Evolutionary conservation across 31 red algal species (phyloP).

Genomic region (Endocladia muricata): DNA sequence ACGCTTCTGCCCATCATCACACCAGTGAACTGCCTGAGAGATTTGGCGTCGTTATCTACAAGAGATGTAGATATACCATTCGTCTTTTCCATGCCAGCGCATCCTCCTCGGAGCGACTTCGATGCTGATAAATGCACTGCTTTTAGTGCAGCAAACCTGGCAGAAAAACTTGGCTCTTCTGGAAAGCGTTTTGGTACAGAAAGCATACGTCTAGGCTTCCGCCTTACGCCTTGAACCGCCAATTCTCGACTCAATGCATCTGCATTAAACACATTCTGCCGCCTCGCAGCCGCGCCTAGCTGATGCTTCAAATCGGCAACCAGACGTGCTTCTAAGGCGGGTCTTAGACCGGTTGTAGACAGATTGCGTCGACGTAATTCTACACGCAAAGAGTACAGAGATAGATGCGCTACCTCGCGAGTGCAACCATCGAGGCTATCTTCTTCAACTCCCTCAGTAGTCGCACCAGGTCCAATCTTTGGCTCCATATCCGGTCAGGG

Average conservation of each 20-base stretch:
- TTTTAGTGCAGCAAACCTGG: neutral
- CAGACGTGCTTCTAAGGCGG: constrained; percentile 15
- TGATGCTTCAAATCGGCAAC: neutral
- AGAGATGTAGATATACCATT: neutral
- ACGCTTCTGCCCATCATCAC: neutral
- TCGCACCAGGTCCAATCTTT: no score
- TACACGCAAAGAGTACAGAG: constrained; percentile 25
- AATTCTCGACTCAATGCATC: neutral
- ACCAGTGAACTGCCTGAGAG: neutral
- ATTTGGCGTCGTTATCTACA: no score
- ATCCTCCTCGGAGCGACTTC: neutral
- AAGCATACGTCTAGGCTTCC: neutral
- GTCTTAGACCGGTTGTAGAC: constrained; percentile 5
- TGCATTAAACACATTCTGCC: neutral
- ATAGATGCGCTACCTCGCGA: no score
- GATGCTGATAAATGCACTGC: neutral
- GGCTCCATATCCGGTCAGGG: no score
- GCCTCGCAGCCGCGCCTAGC: neutral
- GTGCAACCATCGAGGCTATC: no score
- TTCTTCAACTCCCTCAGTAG: no score
- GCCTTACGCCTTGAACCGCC: neutral
- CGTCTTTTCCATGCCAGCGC: neutral
- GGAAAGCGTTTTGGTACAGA: neutral
- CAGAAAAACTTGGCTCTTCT: neutral
- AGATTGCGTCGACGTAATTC: constrained; percentile 42